phyloP scores from a whole-genome alignment of 2,329 filamentous ascomycete genomes.

The Aspergillus sojae region DNA sequence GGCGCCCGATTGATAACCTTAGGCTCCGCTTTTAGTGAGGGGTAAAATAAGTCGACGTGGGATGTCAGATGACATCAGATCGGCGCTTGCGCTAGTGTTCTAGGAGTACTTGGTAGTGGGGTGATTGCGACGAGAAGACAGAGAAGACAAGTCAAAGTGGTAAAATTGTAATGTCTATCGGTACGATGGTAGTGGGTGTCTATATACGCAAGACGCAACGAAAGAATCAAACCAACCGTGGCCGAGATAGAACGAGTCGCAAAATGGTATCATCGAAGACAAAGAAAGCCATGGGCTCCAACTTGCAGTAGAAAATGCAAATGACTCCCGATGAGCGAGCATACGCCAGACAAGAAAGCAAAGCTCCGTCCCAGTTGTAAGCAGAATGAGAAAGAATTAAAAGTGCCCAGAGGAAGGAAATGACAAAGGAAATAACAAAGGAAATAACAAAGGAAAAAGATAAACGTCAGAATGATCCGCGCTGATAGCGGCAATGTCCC shows the following conservation, averaged over 20 bases:
- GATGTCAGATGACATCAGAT: neutral
- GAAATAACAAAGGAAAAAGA: conserved; percentile 6
- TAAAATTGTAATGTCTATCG: conserved; percentile 16
- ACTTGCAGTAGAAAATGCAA: conserved; percentile 25
- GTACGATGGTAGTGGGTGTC: conserved; percentile 21
- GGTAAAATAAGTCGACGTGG: neutral
- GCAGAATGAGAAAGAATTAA: conserved; percentile 17
- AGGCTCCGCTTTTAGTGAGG: neutral
- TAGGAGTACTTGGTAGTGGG: neutral
- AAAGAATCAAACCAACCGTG: conserved; percentile 26
- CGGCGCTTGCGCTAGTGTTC: neutral
- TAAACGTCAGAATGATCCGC: conserved; percentile 9
- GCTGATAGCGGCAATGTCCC: conserved; percentile 17
- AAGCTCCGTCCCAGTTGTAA: conserved; percentile 28
- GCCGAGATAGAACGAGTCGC: conserved; percentile 23
- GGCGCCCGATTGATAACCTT: neutral
- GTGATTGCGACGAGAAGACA: neutral
- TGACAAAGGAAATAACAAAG: conserved; percentile 16
- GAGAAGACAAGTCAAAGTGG: neutral
- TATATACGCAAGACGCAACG: conserved; percentile 20
- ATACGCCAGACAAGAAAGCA: conserved; percentile 21
- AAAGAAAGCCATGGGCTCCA: conserved; percentile 28
- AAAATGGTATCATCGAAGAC: conserved; percentile 43
- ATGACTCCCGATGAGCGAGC: conserved; percentile 29
- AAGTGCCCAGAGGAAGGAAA: conserved; percentile 9